Conservation (phyloP, 306 rosid species). For the Corylus americana region DNA sequence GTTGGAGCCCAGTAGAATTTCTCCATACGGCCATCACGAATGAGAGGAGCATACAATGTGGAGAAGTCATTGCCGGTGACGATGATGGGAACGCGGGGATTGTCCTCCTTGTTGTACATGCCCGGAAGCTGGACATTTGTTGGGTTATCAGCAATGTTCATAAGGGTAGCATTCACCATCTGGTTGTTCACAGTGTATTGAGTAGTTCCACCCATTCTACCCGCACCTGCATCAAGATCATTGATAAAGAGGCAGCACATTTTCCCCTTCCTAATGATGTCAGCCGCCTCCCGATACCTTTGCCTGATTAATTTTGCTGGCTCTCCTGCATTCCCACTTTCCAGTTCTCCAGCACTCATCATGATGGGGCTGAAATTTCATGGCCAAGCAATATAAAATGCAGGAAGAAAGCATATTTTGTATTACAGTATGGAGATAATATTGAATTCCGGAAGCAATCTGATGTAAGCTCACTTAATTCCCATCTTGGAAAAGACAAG, state of each 20-base stretch:
- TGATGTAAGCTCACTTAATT: conserved; percentile 37
- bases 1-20: conserved; percentile 67
- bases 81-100: conserved; percentile 52
- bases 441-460: too few relatives aligned
- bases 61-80: conserved; percentile 64
- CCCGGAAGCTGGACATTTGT: conserved; percentile 62
- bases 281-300: conserved; percentile 46
- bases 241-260: conserved; percentile 61
- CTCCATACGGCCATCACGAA: conserved; percentile 67
- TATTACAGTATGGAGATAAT: background rate
- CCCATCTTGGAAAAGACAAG: conserved; percentile 58
- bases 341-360: conserved; percentile 60
- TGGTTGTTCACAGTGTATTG: conserved; percentile 67
- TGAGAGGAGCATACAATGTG: conserved; percentile 60
- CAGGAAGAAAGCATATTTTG: background rate
- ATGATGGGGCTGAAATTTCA: conserved; percentile 44
- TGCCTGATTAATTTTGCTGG: conserved; percentile 53
- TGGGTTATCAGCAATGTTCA: conserved; percentile 67
- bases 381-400: background rate
- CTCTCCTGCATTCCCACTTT: conserved; percentile 58
- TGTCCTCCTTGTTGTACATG: conserved; percentile 61
- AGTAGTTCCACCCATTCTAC: conserved; percentile 58
- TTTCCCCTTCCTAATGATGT: conserved; percentile 55
- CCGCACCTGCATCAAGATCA: conserved; percentile 66
- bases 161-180: conserved; percentile 65